Conservation (phyloP, 805 yeast species). For the Kodamaea nitidulidarum region DNA sequence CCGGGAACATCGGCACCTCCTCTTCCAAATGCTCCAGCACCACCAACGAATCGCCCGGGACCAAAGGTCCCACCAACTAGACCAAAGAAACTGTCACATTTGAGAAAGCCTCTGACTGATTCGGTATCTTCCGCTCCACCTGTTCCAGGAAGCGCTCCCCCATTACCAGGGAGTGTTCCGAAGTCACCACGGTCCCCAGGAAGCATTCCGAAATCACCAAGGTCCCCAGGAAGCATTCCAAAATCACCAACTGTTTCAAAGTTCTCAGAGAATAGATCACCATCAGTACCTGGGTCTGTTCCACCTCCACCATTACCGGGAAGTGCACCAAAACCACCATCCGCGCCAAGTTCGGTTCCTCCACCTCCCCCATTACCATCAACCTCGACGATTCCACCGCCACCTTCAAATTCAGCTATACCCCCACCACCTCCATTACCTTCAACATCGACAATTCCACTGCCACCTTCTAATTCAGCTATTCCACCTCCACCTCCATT, state of each 20-base stretch:
- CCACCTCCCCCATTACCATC: constrained; percentile 15
- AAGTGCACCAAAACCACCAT: not conserved
- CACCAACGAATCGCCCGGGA: constrained; percentile 12
- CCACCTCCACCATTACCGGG: constrained; percentile 5
- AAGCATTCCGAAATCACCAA: not conserved
- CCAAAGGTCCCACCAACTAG: constrained; percentile 40
- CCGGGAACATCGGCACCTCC: constrained; percentile 2
- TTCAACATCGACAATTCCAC: constrained; percentile 16
- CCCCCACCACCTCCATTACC: constrained; percentile 14
- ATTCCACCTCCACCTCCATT: constrained; percentile 16
- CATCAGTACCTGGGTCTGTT: constrained; percentile 3
- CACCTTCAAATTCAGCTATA: constrained; percentile 11
- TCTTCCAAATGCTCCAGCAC: constrained; percentile 28
- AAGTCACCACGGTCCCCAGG: constrained; percentile 11
- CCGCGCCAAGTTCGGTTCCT: constrained; percentile 13
- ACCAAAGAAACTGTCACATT: constrained; percentile 37
- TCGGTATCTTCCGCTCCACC: constrained; percentile 5
- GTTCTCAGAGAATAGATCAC: not conserved
- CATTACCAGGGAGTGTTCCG: constrained; percentile 10
- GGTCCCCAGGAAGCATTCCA: constrained; percentile 19
- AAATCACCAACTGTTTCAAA: constrained; percentile 15
- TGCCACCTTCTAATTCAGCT: constrained; percentile 15
- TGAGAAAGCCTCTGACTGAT: constrained; percentile 19
- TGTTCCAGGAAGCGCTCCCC: constrained; percentile 15
- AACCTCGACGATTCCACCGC: not conserved